Evolutionary conservation across 768 basidiomycete species (phyloP).

Genomic region (Mycena crocata): DNA sequence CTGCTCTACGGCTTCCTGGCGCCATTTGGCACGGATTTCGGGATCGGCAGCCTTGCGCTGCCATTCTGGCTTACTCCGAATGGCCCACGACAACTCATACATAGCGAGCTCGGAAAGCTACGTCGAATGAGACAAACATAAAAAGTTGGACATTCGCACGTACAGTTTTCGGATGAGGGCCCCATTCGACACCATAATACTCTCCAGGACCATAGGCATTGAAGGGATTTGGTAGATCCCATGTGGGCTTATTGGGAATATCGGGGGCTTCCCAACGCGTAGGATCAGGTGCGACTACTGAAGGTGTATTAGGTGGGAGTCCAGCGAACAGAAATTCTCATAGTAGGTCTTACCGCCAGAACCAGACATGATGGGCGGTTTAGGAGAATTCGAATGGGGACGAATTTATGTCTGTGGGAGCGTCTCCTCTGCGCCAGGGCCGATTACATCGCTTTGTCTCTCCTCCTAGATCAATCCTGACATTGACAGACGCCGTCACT

Average conservation of each 20-base stretch:
- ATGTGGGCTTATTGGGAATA: constrained; percentile 6
- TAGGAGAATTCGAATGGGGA: too few relatives aligned
- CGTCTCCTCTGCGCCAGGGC: too few relatives aligned
- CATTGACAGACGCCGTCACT: too few relatives aligned
- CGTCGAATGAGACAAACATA: background rate
- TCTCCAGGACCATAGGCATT: background rate
- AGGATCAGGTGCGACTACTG: too few relatives aligned
- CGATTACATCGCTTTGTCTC: too few relatives aligned
- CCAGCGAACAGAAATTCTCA: too few relatives aligned
- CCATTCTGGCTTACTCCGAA: constrained; percentile 24
- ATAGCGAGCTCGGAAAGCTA: constrained; percentile 19
- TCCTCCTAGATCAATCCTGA: too few relatives aligned
- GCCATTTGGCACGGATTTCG: constrained; percentile 26
- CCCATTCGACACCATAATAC: background rate
- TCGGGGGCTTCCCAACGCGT: background rate
- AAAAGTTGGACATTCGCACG: background rate
- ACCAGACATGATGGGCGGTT: too few relatives aligned
- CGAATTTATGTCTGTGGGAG: too few relatives aligned
- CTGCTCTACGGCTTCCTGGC: constrained; percentile 22
- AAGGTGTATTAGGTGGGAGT: too few relatives aligned
- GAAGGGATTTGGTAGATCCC: constrained; percentile 14
- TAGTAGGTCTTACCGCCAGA: too few relatives aligned
- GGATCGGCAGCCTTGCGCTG: constrained; percentile 23
- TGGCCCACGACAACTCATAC: constrained; percentile 21
- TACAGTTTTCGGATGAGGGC: constrained; percentile 15